Conservation (phyloP, 352 stramenopile species). For the Phytophthora cactorum region DNA sequence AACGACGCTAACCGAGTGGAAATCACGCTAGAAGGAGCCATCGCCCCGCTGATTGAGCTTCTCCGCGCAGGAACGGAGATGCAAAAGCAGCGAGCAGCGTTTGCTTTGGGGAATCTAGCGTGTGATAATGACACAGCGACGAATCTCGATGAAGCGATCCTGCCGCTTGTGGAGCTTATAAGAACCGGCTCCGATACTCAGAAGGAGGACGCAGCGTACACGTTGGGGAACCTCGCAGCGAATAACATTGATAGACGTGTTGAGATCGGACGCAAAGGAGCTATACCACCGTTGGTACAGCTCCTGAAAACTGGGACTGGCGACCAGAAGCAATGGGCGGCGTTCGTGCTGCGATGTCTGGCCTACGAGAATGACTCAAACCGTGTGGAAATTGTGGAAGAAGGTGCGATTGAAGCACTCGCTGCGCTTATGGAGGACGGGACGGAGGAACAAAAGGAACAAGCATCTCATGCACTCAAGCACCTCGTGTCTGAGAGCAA, state of each 20-base stretch:
- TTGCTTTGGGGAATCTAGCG: constrained; percentile 27
- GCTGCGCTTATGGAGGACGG: not conserved
- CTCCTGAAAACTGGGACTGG: constrained; percentile 1
- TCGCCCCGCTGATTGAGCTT: constrained; percentile 16
- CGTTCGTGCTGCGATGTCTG: constrained; percentile 12
- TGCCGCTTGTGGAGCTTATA: constrained; percentile 28
- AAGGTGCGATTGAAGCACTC: constrained; percentile 10
- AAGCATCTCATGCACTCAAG: constrained; percentile 9
- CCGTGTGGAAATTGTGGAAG: constrained; percentile 2
- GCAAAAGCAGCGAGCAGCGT: constrained; percentile 27
- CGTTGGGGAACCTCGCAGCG: constrained; percentile 18
- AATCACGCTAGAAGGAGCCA: constrained; percentile 21
- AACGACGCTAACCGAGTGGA: constrained; percentile 24
- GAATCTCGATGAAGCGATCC: constrained; percentile 22
- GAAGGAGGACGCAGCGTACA: constrained; percentile 30
- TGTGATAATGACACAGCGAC: constrained; percentile 16
- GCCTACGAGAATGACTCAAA: constrained; percentile 2
- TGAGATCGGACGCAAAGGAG: constrained; percentile 31
- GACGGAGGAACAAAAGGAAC: constrained; percentile 4
- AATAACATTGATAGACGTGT: constrained; percentile 9
- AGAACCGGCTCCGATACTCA: constrained; percentile 14
- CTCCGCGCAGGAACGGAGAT: constrained; percentile 13
- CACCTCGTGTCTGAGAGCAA: not conserved
- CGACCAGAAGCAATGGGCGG: constrained; percentile 16
- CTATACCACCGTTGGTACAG: constrained; percentile 17